Evolutionary conservation across 2,329 filamentous ascomycete species (phyloP).

Genomic region (Fusarium robinianum): DNA sequence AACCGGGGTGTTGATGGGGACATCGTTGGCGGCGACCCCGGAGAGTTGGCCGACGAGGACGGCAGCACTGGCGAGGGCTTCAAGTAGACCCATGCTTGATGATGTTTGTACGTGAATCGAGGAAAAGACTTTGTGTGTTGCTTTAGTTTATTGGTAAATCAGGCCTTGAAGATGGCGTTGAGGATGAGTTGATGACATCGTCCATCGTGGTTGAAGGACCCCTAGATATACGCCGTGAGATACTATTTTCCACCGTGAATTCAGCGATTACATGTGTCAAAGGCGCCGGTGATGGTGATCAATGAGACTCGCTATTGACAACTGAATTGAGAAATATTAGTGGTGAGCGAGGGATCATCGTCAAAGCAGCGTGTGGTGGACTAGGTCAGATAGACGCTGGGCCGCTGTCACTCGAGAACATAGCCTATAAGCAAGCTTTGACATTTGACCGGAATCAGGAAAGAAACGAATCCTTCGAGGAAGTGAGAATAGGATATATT

Average conservation of each 20-base stretch:
- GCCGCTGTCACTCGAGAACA: too few relatives aligned
- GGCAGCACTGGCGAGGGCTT: background rate
- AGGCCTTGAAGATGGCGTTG: background rate
- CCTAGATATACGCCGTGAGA: background rate
- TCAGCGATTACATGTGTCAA: too few relatives aligned
- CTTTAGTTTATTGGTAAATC: background rate
- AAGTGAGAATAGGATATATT: constrained; percentile 11
- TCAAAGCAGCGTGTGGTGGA: too few relatives aligned
- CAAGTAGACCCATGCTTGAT: background rate
- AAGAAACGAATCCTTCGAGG: background rate
- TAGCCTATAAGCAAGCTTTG: background rate
- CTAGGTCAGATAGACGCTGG: too few relatives aligned
- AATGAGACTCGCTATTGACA: too few relatives aligned
- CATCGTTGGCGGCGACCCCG: background rate
- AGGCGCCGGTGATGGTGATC: too few relatives aligned
- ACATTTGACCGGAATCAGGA: background rate
- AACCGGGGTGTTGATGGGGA: constrained; percentile 15
- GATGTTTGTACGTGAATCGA: too few relatives aligned
- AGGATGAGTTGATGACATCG: too few relatives aligned
- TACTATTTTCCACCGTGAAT: too few relatives aligned
- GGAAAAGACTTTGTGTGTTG: background rate
- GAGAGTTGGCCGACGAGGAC: background rate
- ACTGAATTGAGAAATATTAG: too few relatives aligned
- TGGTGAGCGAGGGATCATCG: too few relatives aligned
- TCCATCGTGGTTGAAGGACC: background rate